These are phyloP conservation scores for Penicillium antarcticum DNA, from an alignment of 495 filamentous ascomycete genomes.

Conservation along the genomic window DNA sequence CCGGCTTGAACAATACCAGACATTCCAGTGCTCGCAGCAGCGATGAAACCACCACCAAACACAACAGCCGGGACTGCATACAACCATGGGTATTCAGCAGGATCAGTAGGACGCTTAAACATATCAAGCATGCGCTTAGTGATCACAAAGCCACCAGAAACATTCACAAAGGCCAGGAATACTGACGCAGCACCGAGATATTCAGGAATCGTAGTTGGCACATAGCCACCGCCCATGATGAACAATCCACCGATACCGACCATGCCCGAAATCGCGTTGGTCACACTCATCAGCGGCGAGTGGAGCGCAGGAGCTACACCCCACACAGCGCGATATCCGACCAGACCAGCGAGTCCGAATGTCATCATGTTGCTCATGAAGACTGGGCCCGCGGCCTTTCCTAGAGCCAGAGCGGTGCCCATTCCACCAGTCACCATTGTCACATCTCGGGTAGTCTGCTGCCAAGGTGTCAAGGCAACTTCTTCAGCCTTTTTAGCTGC, in stretches of 20 bases:
- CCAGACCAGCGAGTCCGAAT: conserved; percentile 71
- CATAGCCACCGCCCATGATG: conserved; percentile 71
- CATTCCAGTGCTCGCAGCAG: conserved; percentile 71
- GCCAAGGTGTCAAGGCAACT: conserved; percentile 70
- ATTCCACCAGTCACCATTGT: conserved; percentile 66
- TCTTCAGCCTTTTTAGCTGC: conserved; percentile 51
- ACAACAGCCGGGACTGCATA: conserved; percentile 70
- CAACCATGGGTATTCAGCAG: conserved; percentile 78
- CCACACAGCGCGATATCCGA: conserved; percentile 81
- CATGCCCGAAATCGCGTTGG: conserved; percentile 83
- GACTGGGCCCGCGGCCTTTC: conserved; percentile 70
- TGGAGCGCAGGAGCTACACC: conserved; percentile 73
- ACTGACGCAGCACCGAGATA: conserved; percentile 72
- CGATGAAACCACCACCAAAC: conserved; percentile 74
- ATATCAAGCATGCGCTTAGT: conserved; percentile 91
- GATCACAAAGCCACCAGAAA: conserved; percentile 78
- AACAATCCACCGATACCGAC: conserved; percentile 81
- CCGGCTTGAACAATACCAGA: conserved; percentile 78
- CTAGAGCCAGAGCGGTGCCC: conserved; percentile 66
- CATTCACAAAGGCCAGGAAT: conserved; percentile 76
- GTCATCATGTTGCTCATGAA: conserved; percentile 83
- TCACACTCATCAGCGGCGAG: conserved; percentile 80
- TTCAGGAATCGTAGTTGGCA: conserved; percentile 74
- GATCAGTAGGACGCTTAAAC: conserved; percentile 79
- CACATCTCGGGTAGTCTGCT: conserved; percentile 70